Base-by-base conservation (phyloP, 192 early-diverging fungal species). In the Mycoemilia scoparia region DNA sequence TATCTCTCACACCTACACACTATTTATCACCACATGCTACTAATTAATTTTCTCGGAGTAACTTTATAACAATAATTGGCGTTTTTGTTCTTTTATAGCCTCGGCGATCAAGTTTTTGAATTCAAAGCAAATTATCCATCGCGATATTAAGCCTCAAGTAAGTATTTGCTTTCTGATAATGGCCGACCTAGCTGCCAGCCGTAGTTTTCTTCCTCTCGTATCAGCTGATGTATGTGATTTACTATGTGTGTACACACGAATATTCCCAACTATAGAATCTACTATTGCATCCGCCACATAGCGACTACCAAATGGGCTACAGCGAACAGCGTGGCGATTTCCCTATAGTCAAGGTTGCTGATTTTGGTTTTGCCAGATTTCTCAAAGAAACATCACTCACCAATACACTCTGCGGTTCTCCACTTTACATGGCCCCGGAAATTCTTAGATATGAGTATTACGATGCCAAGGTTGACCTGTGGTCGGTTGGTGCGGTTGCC, bases 61-160 rank as follows among this genome's bases (percentile, higher is more conserved):
- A 24, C 38, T 18, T 21, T 24, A 21, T 31, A 22, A 9, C 24
- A 21, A 21, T 16, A 10, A 34, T 44, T 42, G 23, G 9, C 30
- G 22, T 24, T n/a, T n/a, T n/a, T n/a, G n/a, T n/a, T n/a, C n/a
- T n/a, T n/a, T n/a, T n/a, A n/a, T 46, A 73, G 82, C 76, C 22
- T 70, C 73, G 4, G 95, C 95, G 6, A 64, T 98, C 50, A 69
- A 78, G 34, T 96, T 91, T 42, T 55, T 98, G 34, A 63, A 86
- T 1, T 73, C 78, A 21, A 70, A 82, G 19, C 74, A 77, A 34
- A 64, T 98, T 26, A 88, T 98, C 20, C 95, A 98, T 66, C 60
- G 95, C 21, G 95, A 98, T 43, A 75, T 98, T 34, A 98, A 98
- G 60, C 92, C 95, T 7, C 93, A n/a, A n/a, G n/a, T n/a, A n/a